Base-by-base conservation (phyloP, 768 basidiomycete species). In the Agaricus blazei region DNA sequence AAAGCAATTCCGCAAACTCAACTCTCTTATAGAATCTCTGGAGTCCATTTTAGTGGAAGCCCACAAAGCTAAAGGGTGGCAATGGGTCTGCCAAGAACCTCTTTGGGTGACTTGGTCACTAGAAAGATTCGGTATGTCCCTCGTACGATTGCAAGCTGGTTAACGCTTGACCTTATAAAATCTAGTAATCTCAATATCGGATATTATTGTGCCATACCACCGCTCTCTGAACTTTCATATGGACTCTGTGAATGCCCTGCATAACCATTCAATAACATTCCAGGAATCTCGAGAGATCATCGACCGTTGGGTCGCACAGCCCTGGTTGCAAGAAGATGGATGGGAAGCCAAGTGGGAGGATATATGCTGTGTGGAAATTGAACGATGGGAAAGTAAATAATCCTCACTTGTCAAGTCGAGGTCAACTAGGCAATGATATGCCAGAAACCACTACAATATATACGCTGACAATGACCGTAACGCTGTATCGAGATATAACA, bases 91-190 rank as follows among this genome's bases (percentile, higher is more conserved):
- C 11, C 73, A 81, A 59, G 87, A 91, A 57, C 84, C 88, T 0
- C 71, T 93, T 43, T 93, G 90, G 90, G 70, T 80, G 26, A 90
- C 90, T 9, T 93, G 90, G 90, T 74, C 90, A 0, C 69, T 92
- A 27, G 85, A 88, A 61, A 87, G 81, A 67, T 90, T 93, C 54
- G 87, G 90, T 88, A 57, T 74, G 64, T 50, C 19, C 43, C 27
- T 52, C 31, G 34, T 15, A 44, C 43, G 2, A 19, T 19, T 19
- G 34, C 4, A 34, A 34, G 34, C 34, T 3, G 40, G 41, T 24
- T 31, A 24, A 52, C 14, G 3, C 11, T 9, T 9, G n/a, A 9
- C 26, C 45, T 43, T 41, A 29, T 19, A 34, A 52, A 4, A 24
- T 29, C 15, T 57, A 90, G 89, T 82, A 11, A 76, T 74, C 15